A percentile compares a stretch with the other conserved stretches of the same genome.
Evolutionary conservation across 768 basidiomycete species (phyloP).

Genomic region (Termitomyces bulborhizus): DNA sequence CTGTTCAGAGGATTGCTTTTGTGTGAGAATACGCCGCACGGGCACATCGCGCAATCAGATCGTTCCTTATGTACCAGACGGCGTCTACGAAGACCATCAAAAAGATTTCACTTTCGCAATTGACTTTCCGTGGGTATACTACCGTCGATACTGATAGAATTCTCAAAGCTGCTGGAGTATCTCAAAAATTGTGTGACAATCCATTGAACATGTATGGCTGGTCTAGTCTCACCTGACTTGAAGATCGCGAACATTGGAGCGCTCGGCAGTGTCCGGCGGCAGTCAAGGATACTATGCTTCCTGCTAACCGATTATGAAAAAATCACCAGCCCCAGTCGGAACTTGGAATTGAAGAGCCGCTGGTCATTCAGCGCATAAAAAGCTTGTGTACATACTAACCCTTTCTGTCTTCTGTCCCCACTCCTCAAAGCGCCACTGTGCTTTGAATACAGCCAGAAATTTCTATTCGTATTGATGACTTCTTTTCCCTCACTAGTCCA

Average conservation of each 20-base stretch:
- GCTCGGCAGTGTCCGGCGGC: neutral
- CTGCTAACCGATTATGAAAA: neutral
- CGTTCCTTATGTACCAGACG: neutral
- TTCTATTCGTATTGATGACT: neutral
- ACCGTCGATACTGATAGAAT: no score
- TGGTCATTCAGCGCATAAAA: neutral
- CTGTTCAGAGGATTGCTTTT: neutral
- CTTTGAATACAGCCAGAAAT: no score
- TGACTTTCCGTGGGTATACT: no score
- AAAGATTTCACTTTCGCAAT: neutral
- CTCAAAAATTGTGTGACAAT: no score
- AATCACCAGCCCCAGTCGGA: neutral
- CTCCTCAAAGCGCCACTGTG: neutral
- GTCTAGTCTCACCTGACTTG: neutral
- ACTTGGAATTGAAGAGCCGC: no score
- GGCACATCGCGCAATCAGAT: neutral
- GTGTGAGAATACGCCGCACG: neutral
- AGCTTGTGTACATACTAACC: no score
- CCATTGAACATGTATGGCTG: no score
- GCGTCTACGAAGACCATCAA: neutral
- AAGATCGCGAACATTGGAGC: neutral
- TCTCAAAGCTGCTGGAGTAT: no score
- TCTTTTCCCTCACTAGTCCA: constrained; percentile 6
- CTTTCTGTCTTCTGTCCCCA: neutral
- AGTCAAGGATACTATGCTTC: no score